Conservation (phyloP, 129 eudicot species). For the Saussurea involucrata region DNA sequence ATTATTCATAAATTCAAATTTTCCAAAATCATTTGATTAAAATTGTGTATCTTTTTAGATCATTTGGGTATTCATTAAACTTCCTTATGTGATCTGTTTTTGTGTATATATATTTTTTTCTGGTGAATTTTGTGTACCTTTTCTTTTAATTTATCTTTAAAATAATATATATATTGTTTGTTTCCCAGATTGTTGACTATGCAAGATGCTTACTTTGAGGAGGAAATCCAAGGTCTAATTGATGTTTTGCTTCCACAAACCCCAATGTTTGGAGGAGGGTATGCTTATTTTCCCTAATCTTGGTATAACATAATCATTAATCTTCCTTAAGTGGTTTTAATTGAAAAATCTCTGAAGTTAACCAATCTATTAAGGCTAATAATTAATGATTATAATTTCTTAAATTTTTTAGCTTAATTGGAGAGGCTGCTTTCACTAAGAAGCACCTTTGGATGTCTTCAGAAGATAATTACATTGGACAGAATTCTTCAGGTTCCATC, state of each 20-base stretch:
- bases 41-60: constrained; percentile 6
- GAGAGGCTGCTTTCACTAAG: constrained; percentile 65
- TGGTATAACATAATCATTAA: neutral
- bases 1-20: constrained; percentile 16
- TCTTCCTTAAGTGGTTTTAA: constrained; percentile 8
- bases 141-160: neutral
- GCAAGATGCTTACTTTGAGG: constrained; percentile 78
- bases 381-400: neutral
- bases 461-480: constrained; percentile 41
- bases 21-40: constrained; percentile 1
- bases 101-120: neutral
- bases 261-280: constrained; percentile 86
- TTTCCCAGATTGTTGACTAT: constrained; percentile 63
- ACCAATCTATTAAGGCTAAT: constrained; percentile 2
- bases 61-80: neutral
- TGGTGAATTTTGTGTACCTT: constrained; percentile 3
- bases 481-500: constrained; percentile 35
- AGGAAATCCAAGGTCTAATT: constrained; percentile 43
- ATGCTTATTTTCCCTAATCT: constrained; percentile 29
- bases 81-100: neutral
- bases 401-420: constrained; percentile 53
- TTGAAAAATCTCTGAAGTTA: neutral
- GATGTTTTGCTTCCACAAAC: constrained; percentile 65
- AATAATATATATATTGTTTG: neutral
- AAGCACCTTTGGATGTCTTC: constrained; percentile 69